These are phyloP conservation scores for Teratosphaeria pseudoeucalypti DNA, from an alignment of 2,329 filamentous ascomycete genomes.

Conservation along the genomic window DNA sequence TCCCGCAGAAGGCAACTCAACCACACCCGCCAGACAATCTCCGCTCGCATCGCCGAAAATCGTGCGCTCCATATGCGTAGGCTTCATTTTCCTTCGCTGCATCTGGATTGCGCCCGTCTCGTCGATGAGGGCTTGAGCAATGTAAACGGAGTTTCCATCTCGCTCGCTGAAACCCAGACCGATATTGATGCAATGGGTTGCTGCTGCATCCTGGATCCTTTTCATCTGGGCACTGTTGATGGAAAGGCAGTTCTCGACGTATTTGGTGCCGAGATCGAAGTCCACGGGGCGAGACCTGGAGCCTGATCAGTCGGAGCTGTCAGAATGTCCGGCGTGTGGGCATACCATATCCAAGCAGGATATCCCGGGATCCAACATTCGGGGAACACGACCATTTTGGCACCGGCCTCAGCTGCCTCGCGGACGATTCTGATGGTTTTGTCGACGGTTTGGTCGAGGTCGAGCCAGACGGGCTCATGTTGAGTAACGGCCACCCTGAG, in stretches of 20 bases:
- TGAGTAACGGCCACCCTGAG: constrained; percentile 42
- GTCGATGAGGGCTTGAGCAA: constrained; percentile 30
- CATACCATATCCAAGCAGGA: constrained; percentile 37
- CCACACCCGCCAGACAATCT: constrained; percentile 26
- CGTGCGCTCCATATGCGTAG: constrained; percentile 33
- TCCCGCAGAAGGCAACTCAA: constrained; percentile 13
- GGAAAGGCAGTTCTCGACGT: constrained; percentile 36
- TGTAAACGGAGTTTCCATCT: constrained; percentile 30
- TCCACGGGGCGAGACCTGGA: constrained; percentile 32
- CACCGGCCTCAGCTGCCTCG: constrained; percentile 44
- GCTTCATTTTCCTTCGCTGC: constrained; percentile 33
- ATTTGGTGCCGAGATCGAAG: constrained; percentile 28
- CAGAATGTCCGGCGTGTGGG: constrained; percentile 1
- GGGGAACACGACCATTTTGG: constrained; percentile 43
- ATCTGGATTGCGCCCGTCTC: constrained; percentile 26
- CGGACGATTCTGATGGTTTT: constrained; percentile 47
- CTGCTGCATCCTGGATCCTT: constrained; percentile 29
- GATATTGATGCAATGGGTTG: constrained; percentile 25
- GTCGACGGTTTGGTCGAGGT: constrained; percentile 46
- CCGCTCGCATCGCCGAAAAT: constrained; percentile 32
- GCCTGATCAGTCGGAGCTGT: not conserved
- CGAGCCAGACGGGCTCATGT: constrained; percentile 51
- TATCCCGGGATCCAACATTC: constrained; percentile 30
- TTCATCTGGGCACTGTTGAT: constrained; percentile 34
- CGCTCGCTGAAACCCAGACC: constrained; percentile 32